Base-by-base conservation (phyloP, 2,329 filamentous ascomycete species). In the Paramyrothecium roridum region DNA sequence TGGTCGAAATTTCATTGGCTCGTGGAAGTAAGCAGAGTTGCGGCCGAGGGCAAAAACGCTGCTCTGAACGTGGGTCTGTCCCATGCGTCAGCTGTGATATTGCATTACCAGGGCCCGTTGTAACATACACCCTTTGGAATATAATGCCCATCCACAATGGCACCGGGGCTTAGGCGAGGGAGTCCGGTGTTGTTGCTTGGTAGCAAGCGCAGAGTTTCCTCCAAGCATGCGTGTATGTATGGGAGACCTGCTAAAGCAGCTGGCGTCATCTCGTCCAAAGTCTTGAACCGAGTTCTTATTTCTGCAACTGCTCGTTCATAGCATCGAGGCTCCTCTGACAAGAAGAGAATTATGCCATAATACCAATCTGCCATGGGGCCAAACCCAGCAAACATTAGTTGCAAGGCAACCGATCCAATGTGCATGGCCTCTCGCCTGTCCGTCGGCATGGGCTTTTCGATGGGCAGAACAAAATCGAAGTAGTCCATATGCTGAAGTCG, bases 281-380 rank as follows among this genome's bases (percentile, higher is more conserved):
- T 50, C 10, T n/a, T 30, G 26, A 50, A 50, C 26, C n/a, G 8
- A 13, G 11, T 19, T 30, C 48, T 26, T 6, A 50, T 50, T 16
- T 50, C 48, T 23, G 20, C 21, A 30, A 50, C 21, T 8, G 30
- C 21, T 20, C 16, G 12, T 30, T 19, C 3, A 16, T 50, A 30
- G 13, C 23, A 50, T 16, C 12, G 11, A n/a, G 48, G 20, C 17
- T 50, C 22, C 3, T 50, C 20, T 3, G 30, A 16, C 17, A 50
- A 30, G 48, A 26, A 50, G 48, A 50, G 48, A 10, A 50, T 50
- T 3, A 19, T 30, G 21, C 48, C 48, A 19, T 50, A 50, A 30
- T 23, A 50, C 48, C 48, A 50, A 33, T 50, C 48, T 11, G 48
- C 48, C 48, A 50, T 50, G 4, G 48, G 48, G 8, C 48, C 48